Conservation (phyloP, 1,139 yeast genomes). For the Hansenula sp. region DNA sequence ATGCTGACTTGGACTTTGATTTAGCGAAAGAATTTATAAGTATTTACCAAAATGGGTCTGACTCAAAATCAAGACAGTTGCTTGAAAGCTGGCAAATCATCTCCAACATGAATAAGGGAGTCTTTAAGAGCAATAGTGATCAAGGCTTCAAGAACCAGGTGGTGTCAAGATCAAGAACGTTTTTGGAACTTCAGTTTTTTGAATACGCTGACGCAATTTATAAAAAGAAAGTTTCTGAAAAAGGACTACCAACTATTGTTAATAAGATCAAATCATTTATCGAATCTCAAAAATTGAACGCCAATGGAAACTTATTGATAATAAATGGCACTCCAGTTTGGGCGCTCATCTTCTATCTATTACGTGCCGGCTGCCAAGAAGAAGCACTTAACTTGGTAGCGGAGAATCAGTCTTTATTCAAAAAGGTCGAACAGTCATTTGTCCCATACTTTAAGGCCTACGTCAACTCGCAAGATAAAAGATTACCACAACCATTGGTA, state of each 20-base stretch:
- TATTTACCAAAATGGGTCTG: conserved; percentile 31
- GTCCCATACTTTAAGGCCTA: conserved; percentile 75
- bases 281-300: conserved; percentile 41
- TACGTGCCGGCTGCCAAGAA: conserved; percentile 75
- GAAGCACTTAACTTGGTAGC: conserved; percentile 69
- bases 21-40: conserved; percentile 30
- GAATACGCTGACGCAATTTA: conserved; percentile 72
- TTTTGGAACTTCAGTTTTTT: conserved; percentile 74
- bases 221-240: conserved; percentile 54
- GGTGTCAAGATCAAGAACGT: conserved; percentile 52
- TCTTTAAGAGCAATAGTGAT: conserved; percentile 23
- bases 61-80: conserved; percentile 58
- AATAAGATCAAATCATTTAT: conserved; percentile 71
- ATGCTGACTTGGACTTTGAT: conserved; percentile 24
- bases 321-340: conserved; percentile 87
- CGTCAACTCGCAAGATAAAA: conserved; percentile 49
- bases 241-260: conserved; percentile 66
- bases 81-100: conserved; percentile 63
- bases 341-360: conserved; percentile 82
- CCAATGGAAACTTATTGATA: conserved; percentile 45
- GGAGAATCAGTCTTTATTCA: conserved; percentile 56
- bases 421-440: conserved; percentile 81
- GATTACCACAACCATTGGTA: conserved; percentile 62
- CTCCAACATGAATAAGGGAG: conserved; percentile 30
- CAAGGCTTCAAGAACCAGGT: conserved; percentile 45